Percentiles rank a stretch among this genome's conserved stretches.
Evolutionary conservation across 495 filamentous ascomycete genomes (phyloP).

Genomic region (Entonaema liquescens): DNA sequence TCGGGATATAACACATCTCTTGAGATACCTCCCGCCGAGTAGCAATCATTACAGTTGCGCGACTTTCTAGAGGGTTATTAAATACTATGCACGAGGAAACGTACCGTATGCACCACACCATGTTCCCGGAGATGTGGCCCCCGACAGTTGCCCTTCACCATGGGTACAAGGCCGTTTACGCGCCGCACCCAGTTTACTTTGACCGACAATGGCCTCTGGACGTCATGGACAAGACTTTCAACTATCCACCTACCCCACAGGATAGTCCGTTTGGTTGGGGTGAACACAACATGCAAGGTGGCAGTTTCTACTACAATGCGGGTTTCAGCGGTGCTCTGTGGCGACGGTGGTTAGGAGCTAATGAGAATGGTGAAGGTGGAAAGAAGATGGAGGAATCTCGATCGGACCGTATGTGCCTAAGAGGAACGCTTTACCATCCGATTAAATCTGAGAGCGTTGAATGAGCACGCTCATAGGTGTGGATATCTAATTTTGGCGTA

Average conservation of each 20-base stretch:
- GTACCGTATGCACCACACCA: conserved; percentile 71
- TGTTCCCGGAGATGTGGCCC: conserved; percentile 91
- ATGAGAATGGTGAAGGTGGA: conserved; percentile 56
- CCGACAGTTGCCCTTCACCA: conserved; percentile 79
- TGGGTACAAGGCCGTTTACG: conserved; percentile 86
- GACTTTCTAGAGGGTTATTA: conserved; percentile 77
- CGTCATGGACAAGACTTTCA: conserved; percentile 79
- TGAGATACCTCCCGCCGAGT: conserved; percentile 73
- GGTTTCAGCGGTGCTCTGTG: conserved; percentile 55
- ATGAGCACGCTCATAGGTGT: conserved; percentile 7
- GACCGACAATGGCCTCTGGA: conserved; percentile 77
- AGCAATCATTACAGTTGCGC: conserved; percentile 77
- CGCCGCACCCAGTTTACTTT: conserved; percentile 82
- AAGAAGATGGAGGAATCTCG: conserved; percentile 45
- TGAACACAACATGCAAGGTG: conserved; percentile 59
- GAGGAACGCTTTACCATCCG: conserved; percentile 82
- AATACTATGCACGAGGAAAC: conserved; percentile 84
- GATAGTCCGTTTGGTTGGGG: conserved; percentile 62
- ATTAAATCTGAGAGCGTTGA: conserved; percentile 63
- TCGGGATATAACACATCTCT: conserved; percentile 76
- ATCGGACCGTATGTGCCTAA: conserved; percentile 83
- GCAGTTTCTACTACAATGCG: conserved; percentile 60
- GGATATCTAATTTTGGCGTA: conserved; percentile 33
- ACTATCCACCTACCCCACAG: conserved; percentile 60
- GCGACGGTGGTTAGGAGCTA: conserved; percentile 58